phyloP scores from a whole-genome alignment of 345 rosid genomes.

The Cardamine resedifolia region DNA sequence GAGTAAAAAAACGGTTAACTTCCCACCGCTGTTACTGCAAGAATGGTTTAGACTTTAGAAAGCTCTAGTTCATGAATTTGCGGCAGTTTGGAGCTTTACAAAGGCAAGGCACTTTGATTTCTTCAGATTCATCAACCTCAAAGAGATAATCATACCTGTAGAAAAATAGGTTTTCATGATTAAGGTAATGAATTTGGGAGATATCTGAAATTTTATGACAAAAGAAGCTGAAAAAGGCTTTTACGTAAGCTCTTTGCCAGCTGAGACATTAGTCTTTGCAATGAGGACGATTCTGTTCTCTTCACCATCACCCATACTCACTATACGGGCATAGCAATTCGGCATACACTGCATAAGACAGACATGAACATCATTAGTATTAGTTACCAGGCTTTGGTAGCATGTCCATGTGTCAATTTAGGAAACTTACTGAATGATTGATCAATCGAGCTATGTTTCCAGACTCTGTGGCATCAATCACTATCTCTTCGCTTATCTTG shows the following conservation, averaged over 20 bases:
- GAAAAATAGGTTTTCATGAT: neutral
- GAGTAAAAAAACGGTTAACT: neutral
- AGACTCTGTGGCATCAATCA: slow-evolving; percentile 84
- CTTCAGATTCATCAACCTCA: slow-evolving; percentile 77
- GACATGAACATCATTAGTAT: slow-evolving; percentile 3
- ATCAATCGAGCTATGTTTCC: slow-evolving; percentile 96
- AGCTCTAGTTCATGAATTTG: slow-evolving; percentile 62
- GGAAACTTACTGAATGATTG: slow-evolving; percentile 77
- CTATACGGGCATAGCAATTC: slow-evolving; percentile 90
- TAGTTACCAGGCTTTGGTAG: neutral
- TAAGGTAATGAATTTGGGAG: neutral
- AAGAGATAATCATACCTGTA: slow-evolving; percentile 88
- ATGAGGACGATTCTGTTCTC: slow-evolving; percentile 81
- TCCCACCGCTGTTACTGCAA: too few species aligned
- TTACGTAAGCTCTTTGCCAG: slow-evolving; percentile 90
- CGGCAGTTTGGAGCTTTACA: slow-evolving; percentile 77
- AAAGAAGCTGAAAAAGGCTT: slow-evolving; percentile 1
- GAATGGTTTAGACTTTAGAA: slow-evolving; percentile 6
- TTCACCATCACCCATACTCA: slow-evolving; percentile 66
- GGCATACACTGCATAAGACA: slow-evolving; percentile 79
- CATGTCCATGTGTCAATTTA: neutral
- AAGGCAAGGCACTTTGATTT: slow-evolving; percentile 79
- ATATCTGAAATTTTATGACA: neutral
- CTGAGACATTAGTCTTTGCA: slow-evolving; percentile 70
- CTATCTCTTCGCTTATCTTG: slow-evolving; percentile 93